A percentile compares a stretch with the other conserved stretches of the same genome.
Conservation (phyloP, 768 basidiomycete species). For the Auricularia sp. region DNA sequence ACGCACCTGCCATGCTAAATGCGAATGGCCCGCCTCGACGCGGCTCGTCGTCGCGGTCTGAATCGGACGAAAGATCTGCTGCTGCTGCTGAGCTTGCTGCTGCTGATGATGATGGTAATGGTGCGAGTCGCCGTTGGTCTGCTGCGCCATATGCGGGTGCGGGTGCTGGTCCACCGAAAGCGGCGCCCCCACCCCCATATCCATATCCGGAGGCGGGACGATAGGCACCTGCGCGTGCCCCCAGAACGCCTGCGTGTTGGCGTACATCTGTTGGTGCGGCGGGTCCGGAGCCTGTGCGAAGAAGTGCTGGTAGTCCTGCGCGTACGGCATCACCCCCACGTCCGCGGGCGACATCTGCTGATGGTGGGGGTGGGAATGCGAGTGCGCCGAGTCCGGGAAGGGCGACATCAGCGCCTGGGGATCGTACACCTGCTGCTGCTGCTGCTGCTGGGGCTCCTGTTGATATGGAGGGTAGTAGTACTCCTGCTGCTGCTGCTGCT, state of each 20-base stretch:
- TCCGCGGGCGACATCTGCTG: not conserved
- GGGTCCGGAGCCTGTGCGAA: not conserved
- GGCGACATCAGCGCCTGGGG: not conserved
- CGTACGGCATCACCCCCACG: not conserved
- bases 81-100: not conserved
- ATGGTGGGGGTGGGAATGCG: not conserved
- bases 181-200: not conserved
- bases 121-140: not conserved
- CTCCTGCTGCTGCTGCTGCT: slow-evolving; percentile 20
- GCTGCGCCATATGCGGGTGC: not conserved
- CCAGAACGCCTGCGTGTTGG: not conserved
- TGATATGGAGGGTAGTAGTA: not conserved
- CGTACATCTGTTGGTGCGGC: not conserved
- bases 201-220: not conserved
- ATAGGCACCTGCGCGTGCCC: not conserved
- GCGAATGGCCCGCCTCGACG: not conserved
- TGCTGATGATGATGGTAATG: not conserved
- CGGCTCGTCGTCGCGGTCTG: not conserved
- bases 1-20: not conserved
- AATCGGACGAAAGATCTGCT: not conserved
- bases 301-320: not conserved
- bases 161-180: not conserved
- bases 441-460: not conserved
- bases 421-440: not conserved
- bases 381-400: not conserved